Evolutionary conservation across 1,284 basidiomycete species (phyloP), one percentile per base, ranked within the genome.

Genomic region (Malassezia dermatis): DNA sequence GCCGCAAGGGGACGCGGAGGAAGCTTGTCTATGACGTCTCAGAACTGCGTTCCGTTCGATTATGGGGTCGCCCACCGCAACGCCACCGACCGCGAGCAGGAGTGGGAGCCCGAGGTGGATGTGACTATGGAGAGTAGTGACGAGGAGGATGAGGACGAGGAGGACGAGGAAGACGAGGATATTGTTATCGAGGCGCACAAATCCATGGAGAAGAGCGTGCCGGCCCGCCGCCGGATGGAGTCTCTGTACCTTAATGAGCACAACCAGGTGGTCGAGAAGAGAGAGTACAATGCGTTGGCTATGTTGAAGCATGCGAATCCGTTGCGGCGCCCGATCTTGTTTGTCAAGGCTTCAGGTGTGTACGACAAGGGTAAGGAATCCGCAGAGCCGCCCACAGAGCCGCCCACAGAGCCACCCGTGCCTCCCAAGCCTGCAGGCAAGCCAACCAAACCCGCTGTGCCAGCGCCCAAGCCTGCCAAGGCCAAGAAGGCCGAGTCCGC

Each of bases 61-160:
- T 60, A 49, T 39, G 21, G 23, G 17, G 35, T 41, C 30, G 32
- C 11, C 32, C 12, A 34, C 13, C 26, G 35, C 10, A 39, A 17
- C 19, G 28, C 21, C 8, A 32, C 3, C 17, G 40, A 31, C 30
- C n/a, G n/a, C n/a, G n/a, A n/a, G n/a, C n/a, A 39, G 35, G 32
- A 34, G 6, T 34, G 32, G 32, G 32, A 34, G 32, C 32, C n/a
- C 32, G 32, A 34, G 8, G 32, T 15, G 11, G 11, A 34, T n/a
- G 13, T 42, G 44, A 24, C 44, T 28, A 24, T 28, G 44, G 19
- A 21, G 6, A 8, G 10, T n/a, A 13, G 13, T 17, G 32, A 34
- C 11, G 32, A 34, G 15, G 8, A 34, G 3, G 32, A 34, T 11
- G 41, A 69, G 26, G 51, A 69, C 23, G 51, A 59, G 13, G 61